Percentiles rank a stretch among this genome's conserved stretches.
Conservation (phyloP, 2,329 filamentous ascomycete species). For the Penicillium sp. region DNA sequence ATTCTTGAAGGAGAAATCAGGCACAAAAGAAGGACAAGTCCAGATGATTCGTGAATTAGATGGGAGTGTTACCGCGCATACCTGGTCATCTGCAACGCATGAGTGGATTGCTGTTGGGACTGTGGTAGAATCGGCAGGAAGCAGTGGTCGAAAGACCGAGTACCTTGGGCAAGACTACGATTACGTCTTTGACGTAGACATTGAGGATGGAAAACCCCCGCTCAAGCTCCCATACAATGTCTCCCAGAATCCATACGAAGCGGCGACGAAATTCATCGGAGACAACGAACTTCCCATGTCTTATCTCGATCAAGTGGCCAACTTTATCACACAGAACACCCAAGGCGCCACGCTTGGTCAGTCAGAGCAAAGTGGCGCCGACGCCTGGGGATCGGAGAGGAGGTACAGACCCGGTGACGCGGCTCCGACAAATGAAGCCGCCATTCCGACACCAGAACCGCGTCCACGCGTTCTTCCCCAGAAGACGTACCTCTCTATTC, state of each 20-base stretch:
- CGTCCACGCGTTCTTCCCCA: constrained; percentile 66
- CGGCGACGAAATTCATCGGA: constrained; percentile 81
- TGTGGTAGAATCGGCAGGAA: constrained; percentile 82
- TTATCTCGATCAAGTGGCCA: constrained; percentile 85
- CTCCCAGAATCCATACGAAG: constrained; percentile 86
- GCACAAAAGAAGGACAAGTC: constrained; percentile 94
- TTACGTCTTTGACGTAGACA: constrained; percentile 93
- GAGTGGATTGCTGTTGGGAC: constrained; percentile 89
- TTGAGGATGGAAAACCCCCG: constrained; percentile 87
- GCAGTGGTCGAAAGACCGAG: constrained; percentile 68
- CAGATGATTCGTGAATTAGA: constrained; percentile 82
- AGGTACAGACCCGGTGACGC: constrained; percentile 70
- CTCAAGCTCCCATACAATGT: constrained; percentile 92
- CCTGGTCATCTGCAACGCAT: constrained; percentile 68
- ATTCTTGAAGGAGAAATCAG: constrained; percentile 72
- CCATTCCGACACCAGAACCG: constrained; percentile 30
- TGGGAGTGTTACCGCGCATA: constrained; percentile 76
- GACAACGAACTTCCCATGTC: constrained; percentile 81
- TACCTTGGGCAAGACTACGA: constrained; percentile 87
- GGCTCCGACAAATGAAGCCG: constrained; percentile 32
- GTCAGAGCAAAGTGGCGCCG: constrained; percentile 49
- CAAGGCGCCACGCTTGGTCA: constrained; percentile 77
- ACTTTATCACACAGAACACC: constrained; percentile 87
- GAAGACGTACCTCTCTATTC: constrained; percentile 70
- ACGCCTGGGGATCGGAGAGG: constrained; percentile 72